Evolutionary conservation across 768 basidiomycete species (phyloP), one percentile per base, ranked within the genome.

Genomic region (Candolleomyces aberdarensis): DNA sequence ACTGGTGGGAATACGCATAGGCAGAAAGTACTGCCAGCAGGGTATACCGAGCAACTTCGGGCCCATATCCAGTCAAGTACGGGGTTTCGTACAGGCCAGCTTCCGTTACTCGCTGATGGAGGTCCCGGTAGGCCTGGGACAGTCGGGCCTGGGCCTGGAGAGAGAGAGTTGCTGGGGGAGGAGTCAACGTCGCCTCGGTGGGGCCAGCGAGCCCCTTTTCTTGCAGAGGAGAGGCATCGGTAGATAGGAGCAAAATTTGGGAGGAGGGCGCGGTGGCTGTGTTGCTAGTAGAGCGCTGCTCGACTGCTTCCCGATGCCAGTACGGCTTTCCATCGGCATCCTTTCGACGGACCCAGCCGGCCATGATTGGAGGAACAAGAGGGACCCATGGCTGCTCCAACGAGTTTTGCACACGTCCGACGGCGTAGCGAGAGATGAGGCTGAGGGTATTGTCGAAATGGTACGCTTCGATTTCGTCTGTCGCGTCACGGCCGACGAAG

Each of bases 401-500:
- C 15, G 60, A 44, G n/a, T 80, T 79, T 59, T 86, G 79, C 29
- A 96, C 86, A 22, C 78, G 79, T 26, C 89, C 96, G 22, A 95
- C 77, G 56, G 84, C 81, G 69, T 87, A 96, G 13, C 78, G 79
- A 19, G 78, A 72, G 64, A 95, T 80, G 59, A 83, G 77, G 10
- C 75, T 73, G 57, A 86, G 76, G 53, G 81, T 85, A 50, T 81
- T 73, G 41, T 84, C 80, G 7, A 80, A 78, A 71, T 99, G 97
- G 75, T 91, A 98, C 20, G 94, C 96, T 63, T 92, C 85, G 39
- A 98, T 91, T 73, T 99, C 97, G 76, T 96, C 91, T 0, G 92
- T 85, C 0, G 96, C 96, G 70, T 99, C 96, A 58, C 96, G 83
- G 3, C 96, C 97, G 46, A 98, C 87, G 67, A 95, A 98, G 75